Evolutionary conservation across 2,329 filamentous ascomycete genomes (phyloP).

Genomic region (Aspergillus novofumigatus): DNA sequence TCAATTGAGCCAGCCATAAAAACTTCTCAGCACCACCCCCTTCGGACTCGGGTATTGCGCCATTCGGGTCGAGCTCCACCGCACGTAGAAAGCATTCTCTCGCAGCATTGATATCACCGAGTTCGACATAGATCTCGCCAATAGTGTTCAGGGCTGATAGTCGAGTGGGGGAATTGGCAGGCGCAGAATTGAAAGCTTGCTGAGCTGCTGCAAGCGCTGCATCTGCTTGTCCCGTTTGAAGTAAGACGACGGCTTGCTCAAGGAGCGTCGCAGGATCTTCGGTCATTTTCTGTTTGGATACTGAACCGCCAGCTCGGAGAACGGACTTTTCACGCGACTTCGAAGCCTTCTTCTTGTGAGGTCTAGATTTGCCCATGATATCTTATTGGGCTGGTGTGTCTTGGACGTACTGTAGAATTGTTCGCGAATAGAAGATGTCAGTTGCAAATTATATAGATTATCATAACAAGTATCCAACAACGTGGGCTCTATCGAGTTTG

Average conservation of each 20-base stretch:
- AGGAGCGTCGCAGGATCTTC: conserved; percentile 54
- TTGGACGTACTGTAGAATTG: conserved; percentile 9
- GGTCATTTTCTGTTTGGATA: conserved; percentile 42
- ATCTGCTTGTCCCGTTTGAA: conserved; percentile 57
- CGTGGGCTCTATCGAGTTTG: conserved; percentile 1
- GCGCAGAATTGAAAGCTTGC: conserved; percentile 45
- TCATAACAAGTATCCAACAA: background rate
- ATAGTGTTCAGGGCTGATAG: conserved; percentile 66
- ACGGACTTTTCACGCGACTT: conserved; percentile 42
- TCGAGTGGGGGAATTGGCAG: conserved; percentile 34
- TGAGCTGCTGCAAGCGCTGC: conserved; percentile 54
- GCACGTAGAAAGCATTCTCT: conserved; percentile 68
- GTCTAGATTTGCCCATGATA: conserved; percentile 52
- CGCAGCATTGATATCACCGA: conserved; percentile 75
- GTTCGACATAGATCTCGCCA: conserved; percentile 76
- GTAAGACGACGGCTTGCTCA: conserved; percentile 51
- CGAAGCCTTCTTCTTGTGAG: conserved; percentile 42
- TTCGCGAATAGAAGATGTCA: background rate
- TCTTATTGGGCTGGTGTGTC: conserved; percentile 5
- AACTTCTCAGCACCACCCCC: conserved; percentile 93
- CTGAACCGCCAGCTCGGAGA: conserved; percentile 37
- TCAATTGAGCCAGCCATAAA: conserved; percentile 88
- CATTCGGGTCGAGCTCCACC: conserved; percentile 71
- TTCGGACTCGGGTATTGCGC: conserved; percentile 61
- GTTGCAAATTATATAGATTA: background rate